Evolutionary conservation across 805 yeast genomes (phyloP).

Genomic region (Monosporozyma yasuniensis): DNA sequence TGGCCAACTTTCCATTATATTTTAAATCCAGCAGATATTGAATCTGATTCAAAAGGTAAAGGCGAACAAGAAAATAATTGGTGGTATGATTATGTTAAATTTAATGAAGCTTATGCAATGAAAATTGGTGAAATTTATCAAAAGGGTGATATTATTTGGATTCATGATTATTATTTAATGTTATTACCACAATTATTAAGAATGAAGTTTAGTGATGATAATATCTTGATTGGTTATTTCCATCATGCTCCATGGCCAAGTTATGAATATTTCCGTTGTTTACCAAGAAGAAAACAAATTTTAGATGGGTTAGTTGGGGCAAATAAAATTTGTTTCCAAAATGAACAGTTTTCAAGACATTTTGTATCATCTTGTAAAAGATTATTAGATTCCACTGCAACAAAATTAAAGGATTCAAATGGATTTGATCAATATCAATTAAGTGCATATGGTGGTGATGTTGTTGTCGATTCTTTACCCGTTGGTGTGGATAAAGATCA

Average conservation of each 20-base stretch:
- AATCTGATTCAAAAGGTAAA: neutral
- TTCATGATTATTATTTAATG: slow-evolving; percentile 82
- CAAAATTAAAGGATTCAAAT: slow-evolving; percentile 22
- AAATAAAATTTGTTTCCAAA: slow-evolving; percentile 78
- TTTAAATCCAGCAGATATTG: slow-evolving; percentile 52
- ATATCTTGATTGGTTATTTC: slow-evolving; percentile 67
- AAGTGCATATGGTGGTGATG: slow-evolving; percentile 66
- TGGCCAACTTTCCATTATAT: slow-evolving; percentile 97
- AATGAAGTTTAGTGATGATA: slow-evolving; percentile 43
- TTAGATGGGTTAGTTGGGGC: slow-evolving; percentile 90
- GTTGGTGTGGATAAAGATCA: slow-evolving; percentile 78
- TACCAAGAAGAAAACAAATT: slow-evolving; percentile 72
- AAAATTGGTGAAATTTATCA: slow-evolving; percentile 62
- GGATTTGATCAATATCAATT: slow-evolving; percentile 33
- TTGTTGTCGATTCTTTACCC: slow-evolving; percentile 68
- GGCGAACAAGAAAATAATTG: slow-evolving; percentile 56
- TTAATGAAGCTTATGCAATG: slow-evolving; percentile 84
- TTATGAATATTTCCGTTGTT: slow-evolving; percentile 83
- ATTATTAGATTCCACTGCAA: slow-evolving; percentile 70
- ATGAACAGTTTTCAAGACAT: slow-evolving; percentile 79
- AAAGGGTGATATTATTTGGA: slow-evolving; percentile 88
- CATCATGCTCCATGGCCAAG: slow-evolving; percentile 93
- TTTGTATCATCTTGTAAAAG: slow-evolving; percentile 86
- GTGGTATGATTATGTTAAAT: slow-evolving; percentile 82
- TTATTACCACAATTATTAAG: slow-evolving; percentile 76